Evolutionary conservation across 768 basidiomycete genomes (phyloP).

Genomic region (Cystoderma amianthinum): DNA sequence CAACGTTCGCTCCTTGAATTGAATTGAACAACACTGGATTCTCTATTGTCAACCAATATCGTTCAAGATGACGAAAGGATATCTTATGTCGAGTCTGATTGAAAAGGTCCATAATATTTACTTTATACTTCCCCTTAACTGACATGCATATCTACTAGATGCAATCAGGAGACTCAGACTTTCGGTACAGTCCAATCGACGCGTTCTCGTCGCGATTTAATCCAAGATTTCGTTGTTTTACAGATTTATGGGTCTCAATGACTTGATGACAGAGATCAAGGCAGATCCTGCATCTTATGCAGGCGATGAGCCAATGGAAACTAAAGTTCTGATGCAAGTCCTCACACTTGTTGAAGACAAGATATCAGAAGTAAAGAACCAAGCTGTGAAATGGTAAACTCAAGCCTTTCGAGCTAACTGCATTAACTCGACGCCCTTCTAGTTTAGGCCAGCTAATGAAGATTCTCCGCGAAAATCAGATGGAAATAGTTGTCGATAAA

Average conservation of each 20-base stretch:
- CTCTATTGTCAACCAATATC: no score
- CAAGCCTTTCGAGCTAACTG: no score
- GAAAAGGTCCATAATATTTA: conserved; percentile 55
- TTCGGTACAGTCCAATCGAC: conserved; percentile 51
- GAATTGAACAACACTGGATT: no score
- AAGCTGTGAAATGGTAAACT: conserved; percentile 90
- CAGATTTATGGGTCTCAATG: conserved; percentile 96
- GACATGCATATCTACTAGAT: conserved; percentile 46
- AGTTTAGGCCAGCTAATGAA: conserved; percentile 90
- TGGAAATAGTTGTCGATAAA: conserved; percentile 85
- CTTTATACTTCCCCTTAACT: no score
- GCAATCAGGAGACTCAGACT: conserved; percentile 89
- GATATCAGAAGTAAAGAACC: conserved; percentile 98
- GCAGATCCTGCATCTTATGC: conserved; percentile 68
- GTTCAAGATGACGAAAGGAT: conserved; percentile 72
- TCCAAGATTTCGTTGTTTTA: conserved; percentile 9
- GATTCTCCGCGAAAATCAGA: conserved; percentile 74
- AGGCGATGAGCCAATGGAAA: conserved; percentile 83
- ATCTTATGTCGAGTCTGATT: conserved; percentile 77
- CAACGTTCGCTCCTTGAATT: no score
- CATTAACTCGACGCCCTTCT: conserved; percentile 3
- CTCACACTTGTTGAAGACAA: conserved; percentile 86
- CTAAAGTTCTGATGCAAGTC: conserved; percentile 78
- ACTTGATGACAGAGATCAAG: conserved; percentile 85
- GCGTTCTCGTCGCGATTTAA: conserved; percentile 10